Conservation (phyloP, 2,329 filamentous ascomycete species). For the Penicillium digitatum region DNA sequence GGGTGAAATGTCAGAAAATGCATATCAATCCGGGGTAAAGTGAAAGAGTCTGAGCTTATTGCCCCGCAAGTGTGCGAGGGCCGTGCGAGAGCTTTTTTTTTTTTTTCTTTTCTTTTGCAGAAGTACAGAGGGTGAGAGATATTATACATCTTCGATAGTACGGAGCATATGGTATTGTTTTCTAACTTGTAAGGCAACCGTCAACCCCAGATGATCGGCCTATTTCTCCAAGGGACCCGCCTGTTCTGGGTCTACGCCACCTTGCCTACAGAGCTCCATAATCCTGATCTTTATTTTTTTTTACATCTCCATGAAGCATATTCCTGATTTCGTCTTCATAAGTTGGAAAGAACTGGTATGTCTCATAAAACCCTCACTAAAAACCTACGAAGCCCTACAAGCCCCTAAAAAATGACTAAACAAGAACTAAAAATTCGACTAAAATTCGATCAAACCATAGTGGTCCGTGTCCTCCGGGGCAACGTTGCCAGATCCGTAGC, state of each 20-base stretch:
- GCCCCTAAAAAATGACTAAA: not conserved
- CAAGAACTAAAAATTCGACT: not conserved
- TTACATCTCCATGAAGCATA: not conserved
- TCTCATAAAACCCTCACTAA: not conserved
- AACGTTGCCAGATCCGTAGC: constrained; percentile 26
- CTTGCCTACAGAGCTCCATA: not conserved
- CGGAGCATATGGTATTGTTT: too few relatives aligned
- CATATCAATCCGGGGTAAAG: constrained; percentile 12
- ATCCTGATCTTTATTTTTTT: not conserved
- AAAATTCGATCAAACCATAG: constrained; percentile 2
- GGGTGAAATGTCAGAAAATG: not conserved
- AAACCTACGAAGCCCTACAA: not conserved
- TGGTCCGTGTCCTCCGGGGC: constrained; percentile 27
- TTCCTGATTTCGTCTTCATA: not conserved
- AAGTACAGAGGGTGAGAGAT: too few relatives aligned
- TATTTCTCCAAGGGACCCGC: constrained; percentile 11
- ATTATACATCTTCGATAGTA: too few relatives aligned
- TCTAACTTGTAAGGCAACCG: too few relatives aligned
- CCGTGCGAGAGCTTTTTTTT: constrained; percentile 11
- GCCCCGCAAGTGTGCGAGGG: constrained; percentile 14
- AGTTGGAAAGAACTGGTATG: too few relatives aligned
- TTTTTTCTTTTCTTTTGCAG: too few relatives aligned
- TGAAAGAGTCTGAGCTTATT: not conserved
- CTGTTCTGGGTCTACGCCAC: not conserved
- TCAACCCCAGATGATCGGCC: constrained; percentile 14